Percentiles rank a stretch among this genome's conserved stretches.
phyloP scores from a whole-genome alignment of 2,329 filamentous ascomycete species.

The Colletotrichum neosansevieriae region DNA sequence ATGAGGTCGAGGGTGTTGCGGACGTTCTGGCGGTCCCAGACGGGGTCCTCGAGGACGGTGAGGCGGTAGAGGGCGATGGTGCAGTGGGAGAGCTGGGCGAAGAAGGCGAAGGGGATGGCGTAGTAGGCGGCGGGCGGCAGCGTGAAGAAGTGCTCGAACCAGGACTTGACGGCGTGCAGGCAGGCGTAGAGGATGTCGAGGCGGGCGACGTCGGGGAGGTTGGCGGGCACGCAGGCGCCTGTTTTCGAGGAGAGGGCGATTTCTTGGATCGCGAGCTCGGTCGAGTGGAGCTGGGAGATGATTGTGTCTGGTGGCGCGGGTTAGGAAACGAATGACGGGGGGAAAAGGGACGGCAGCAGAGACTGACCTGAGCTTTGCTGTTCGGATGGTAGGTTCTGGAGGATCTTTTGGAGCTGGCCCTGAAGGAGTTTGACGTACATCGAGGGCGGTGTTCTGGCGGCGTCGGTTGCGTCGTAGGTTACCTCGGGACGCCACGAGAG shows the following conservation, averaged over 20 bases:
- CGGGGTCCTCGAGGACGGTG: conserved; percentile 50
- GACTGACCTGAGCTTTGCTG: conserved; percentile 48
- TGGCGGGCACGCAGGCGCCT: conserved; percentile 33
- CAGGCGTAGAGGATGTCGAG: conserved; percentile 47
- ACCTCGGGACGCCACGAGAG: conserved; percentile 43
- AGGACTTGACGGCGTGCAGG: conserved; percentile 45
- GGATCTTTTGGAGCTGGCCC: conserved; percentile 45
- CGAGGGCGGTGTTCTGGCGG: conserved; percentile 39
- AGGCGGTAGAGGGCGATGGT: conserved; percentile 50
- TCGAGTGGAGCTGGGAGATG: conserved; percentile 49
- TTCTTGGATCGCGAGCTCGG: conserved; percentile 55
- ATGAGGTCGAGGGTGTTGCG: conserved; percentile 50
- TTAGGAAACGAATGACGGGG: not conserved
- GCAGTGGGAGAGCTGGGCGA: conserved; percentile 50
- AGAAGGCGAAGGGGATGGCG: conserved; percentile 50
- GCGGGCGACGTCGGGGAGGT: conserved; percentile 43
- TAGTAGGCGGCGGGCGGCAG: conserved; percentile 46
- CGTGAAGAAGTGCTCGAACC: conserved; percentile 49
- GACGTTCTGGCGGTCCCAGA: conserved; percentile 53
- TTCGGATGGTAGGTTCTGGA: conserved; percentile 42
- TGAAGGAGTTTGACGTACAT: conserved; percentile 48
- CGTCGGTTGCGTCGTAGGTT: not conserved
- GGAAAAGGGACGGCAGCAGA: not conserved
- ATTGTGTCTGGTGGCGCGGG: conserved; percentile 47
- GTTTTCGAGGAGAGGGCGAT: conserved; percentile 42